Base-by-base conservation (phyloP, 1,284 basidiomycete genomes). In the Fomitopsis betulina region DNA sequence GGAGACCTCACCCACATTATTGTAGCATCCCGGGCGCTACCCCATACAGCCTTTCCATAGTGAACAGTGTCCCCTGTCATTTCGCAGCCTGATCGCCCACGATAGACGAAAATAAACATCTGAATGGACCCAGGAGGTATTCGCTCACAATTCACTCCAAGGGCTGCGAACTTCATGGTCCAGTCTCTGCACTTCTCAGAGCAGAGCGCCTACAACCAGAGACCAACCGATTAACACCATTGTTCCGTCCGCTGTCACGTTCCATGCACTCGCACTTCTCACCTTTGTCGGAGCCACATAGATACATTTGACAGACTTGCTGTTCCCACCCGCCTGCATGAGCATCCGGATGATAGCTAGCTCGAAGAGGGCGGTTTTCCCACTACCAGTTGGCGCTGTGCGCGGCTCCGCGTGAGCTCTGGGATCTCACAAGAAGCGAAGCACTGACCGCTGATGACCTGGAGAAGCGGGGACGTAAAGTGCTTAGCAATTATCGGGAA, bases 201-300 rank as follows among this genome's bases (percentile, higher is more conserved):
- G 65, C 96, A 98, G 1, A 98, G 76, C 0, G 94, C 94, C 92
- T 95, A 17, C 5, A 40, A 35, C 23, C 51, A 45, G 39, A 35
- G 10, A 35, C 19, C 42, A 42, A 15, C 27, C 12, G 21, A 25
- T 38, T 2, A 19, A 47, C 35, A 23, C 13, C 30, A 3, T 12
- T 47, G 21, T 38, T 33, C 42, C 40, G 52, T 25, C 37, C 55
- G 43, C 37, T 37, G 13, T 33, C 40, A 39, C 21, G 13, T 15
- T 25, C 35, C 25, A 33, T 15, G 25, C 19, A n/a, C 8, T 33
- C 15, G n/a, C 2, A 25, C 2, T 35, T 53, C 58, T 53, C 61
- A 89, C 93, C 80, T 97, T 96, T 1, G 94, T 97, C 0, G 95
- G 96, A 0, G 96, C 94, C 69, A 99, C 87, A 68, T 99, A 99